These are phyloP conservation scores for Brassica balearica DNA, from an alignment of 441 rosid genomes.

Conservation along the genomic window DNA sequence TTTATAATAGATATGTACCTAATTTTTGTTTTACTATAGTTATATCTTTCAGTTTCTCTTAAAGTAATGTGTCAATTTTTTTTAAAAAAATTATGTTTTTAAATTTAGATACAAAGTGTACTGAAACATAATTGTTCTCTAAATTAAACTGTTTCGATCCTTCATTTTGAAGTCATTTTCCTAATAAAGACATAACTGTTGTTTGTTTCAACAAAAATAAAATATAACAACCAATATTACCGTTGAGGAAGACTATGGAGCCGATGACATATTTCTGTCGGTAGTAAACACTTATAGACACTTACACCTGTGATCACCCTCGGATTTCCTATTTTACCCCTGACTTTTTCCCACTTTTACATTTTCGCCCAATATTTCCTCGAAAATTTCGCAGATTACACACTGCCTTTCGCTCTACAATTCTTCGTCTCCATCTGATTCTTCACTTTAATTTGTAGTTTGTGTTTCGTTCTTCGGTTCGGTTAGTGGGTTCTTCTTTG, in stretches of 20 bases:
- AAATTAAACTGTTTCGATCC: too few species aligned
- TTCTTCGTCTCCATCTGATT: background rate
- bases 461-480: background rate
- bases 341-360: background rate
- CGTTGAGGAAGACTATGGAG: background rate
- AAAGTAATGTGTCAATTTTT: too few species aligned
- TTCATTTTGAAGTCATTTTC: too few species aligned
- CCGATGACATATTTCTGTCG: background rate
- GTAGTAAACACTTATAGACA: background rate
- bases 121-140: too few species aligned
- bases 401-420: background rate
- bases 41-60: too few species aligned
- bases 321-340: background rate
- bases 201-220: too few species aligned
- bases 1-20: too few species aligned
- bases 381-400: background rate
- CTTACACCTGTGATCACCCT: background rate
- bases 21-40: too few species aligned
- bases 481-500: slow-evolving; percentile 12
- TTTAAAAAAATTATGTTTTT: too few species aligned
- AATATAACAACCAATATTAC: background rate
- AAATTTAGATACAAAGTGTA: too few species aligned
- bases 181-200: too few species aligned
- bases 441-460: background rate
- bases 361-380: background rate